Conservation (phyloP, 192 early-diverging fungal genomes). For the Gamsiella multidivaricata region DNA sequence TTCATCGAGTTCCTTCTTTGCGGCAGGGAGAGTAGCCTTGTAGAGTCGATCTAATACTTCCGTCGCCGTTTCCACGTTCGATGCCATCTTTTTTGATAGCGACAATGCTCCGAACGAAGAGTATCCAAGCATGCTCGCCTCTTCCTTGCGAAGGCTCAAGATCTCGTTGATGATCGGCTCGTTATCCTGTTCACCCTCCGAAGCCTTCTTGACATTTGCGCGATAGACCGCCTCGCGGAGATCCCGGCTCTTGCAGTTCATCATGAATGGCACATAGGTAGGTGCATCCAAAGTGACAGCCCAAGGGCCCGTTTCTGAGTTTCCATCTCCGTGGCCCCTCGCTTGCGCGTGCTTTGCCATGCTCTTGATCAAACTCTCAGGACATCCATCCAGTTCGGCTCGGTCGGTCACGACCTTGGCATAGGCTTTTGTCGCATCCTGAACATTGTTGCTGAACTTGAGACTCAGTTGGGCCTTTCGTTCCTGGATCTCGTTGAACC, state of each 20-base stretch:
- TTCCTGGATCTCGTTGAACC: constrained; percentile 64
- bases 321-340: constrained; percentile 47
- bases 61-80: constrained; percentile 53
- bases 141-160: constrained; percentile 61
- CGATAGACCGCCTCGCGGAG: constrained; percentile 66
- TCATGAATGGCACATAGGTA: constrained; percentile 65
- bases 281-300: constrained; percentile 66
- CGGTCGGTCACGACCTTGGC: constrained; percentile 54
- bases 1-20: constrained; percentile 54
- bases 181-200: constrained; percentile 60
- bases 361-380: constrained; percentile 51
- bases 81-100: constrained; percentile 68
- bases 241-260: constrained; percentile 63
- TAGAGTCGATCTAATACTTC: constrained; percentile 58
- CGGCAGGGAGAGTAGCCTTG: constrained; percentile 55
- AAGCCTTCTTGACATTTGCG: constrained; percentile 63
- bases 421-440: constrained; percentile 69
- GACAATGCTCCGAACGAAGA: constrained; percentile 62
- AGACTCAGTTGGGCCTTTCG: constrained; percentile 61
- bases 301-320: constrained; percentile 58
- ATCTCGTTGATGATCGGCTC: constrained; percentile 68
- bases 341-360: constrained; percentile 58
- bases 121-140: constrained; percentile 61
- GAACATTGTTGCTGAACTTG: constrained; percentile 62
- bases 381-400: constrained; percentile 58